phyloP scores from a whole-genome alignment of 169 alveolate genomes.

The Plasmodium sp. region DNA sequence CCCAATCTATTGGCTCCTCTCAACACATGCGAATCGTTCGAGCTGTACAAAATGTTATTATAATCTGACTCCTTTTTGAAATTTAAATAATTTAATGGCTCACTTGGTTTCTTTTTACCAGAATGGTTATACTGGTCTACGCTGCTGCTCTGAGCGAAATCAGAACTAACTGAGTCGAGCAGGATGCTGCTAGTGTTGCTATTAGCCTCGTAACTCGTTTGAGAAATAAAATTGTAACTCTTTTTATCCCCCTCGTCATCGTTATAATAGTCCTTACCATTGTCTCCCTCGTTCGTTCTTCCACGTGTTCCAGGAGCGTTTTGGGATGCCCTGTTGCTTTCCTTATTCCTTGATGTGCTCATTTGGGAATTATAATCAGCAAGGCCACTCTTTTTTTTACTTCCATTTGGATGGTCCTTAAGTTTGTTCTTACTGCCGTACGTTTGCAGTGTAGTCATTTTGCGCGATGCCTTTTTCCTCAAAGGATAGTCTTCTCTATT shows the following conservation, averaged over 20 bases:
- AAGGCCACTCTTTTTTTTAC: not conserved
- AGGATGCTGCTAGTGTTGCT: conserved; percentile 51
- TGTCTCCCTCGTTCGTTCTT: not conserved
- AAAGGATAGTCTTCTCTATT: conserved; percentile 2
- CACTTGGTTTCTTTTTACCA: not conserved
- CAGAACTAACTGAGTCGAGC: conserved; percentile 50
- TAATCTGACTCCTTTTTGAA: not conserved
- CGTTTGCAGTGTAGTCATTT: not conserved
- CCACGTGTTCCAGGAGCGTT: not conserved
- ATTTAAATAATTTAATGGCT: not conserved
- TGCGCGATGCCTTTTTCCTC: not conserved
- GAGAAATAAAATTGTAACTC: conserved; percentile 57
- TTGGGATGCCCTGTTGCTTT: not conserved
- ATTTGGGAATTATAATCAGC: not conserved
- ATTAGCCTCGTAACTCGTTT: conserved; percentile 72
- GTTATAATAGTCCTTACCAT: not conserved
- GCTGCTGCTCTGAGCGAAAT: conserved; percentile 24
- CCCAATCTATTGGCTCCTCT: not conserved
- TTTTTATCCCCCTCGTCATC: conserved; percentile 4
- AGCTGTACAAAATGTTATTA: conserved; percentile 6
- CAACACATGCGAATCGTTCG: conserved; percentile 24
- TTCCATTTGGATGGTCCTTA: not conserved
- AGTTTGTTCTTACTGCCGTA: not conserved
- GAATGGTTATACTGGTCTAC: conserved; percentile 23
- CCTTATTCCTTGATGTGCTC: not conserved